Percentiles rank a stretch among this genome's conserved stretches.
phyloP scores from a whole-genome alignment of 257 asterid species.

The Solanum clarkiae region DNA sequence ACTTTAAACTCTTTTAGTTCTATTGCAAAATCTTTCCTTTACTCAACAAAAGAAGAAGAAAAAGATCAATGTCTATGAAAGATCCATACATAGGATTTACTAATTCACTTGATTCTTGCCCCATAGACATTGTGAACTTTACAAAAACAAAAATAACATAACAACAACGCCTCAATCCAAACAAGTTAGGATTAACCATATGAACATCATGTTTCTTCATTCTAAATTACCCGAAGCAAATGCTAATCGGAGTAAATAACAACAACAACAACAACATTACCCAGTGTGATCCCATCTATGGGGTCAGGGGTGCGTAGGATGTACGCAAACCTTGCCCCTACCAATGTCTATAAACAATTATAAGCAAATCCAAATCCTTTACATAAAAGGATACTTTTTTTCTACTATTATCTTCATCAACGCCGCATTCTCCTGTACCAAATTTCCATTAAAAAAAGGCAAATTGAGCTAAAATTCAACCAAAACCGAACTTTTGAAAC shows the following conservation, averaged over 20 bases:
- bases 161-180: no score
- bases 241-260: no score
- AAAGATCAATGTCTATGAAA: not conserved
- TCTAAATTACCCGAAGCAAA: no score
- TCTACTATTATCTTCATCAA: slow-evolving; percentile 44
- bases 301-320: not conserved
- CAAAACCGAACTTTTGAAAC: not conserved
- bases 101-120: no score
- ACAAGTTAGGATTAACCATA: no score
- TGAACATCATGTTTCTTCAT: no score
- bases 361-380: not conserved
- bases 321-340: not conserved
- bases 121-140: no score
- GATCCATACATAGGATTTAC: no score
- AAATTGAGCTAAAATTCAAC: not conserved
- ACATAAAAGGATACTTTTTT: slow-evolving; percentile 48
- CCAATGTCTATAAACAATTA: not conserved
- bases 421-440: slow-evolving; percentile 43
- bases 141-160: no score
- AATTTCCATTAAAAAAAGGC: not conserved
- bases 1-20: not conserved
- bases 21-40: not conserved
- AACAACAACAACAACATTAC: not conserved
- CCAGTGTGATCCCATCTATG: not conserved
- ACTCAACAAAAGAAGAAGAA: not conserved